Percentiles rank a stretch among this genome's conserved stretches.
Evolutionary conservation across 2,329 filamentous ascomycete genomes (phyloP).

Genomic region (Beauveria bassiana): DNA sequence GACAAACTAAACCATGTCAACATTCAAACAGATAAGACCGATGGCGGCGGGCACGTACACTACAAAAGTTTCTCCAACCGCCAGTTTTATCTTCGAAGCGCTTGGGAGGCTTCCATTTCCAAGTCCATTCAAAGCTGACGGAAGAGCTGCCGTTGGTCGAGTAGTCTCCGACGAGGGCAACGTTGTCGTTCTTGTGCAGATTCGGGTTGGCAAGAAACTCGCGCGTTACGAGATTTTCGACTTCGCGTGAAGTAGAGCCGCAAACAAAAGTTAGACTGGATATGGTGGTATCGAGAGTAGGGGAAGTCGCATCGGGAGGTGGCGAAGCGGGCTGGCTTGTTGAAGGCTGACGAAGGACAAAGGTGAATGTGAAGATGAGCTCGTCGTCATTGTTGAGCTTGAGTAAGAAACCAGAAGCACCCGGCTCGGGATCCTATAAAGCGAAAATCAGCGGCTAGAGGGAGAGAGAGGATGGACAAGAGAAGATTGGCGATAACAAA

Average conservation of each 20-base stretch:
- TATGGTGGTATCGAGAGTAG: conserved; percentile 63
- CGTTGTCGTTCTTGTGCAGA: conserved; percentile 92
- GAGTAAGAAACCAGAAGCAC: conserved; percentile 67
- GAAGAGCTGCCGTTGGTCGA: conserved; percentile 74
- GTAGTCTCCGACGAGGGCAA: conserved; percentile 90
- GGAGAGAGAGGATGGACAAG: conserved; percentile 13
- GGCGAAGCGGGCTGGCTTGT: conserved; percentile 41
- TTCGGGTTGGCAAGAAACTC: conserved; percentile 98
- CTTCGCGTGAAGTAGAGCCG: conserved; percentile 74
- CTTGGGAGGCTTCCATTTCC: conserved; percentile 95
- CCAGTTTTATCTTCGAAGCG: conserved; percentile 70
- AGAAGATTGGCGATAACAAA: conserved; percentile 32
- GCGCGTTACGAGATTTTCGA: conserved; percentile 87
- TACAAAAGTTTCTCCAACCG: conserved; percentile 94
- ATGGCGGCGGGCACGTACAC: conserved; percentile 42
- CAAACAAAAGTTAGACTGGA: conserved; percentile 89
- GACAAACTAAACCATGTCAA: conserved; percentile 59
- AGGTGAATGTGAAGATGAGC: conserved; percentile 86
- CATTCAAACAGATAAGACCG: background rate
- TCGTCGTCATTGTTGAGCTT: conserved; percentile 89
- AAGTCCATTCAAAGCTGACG: conserved; percentile 87
- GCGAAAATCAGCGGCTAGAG: background rate
- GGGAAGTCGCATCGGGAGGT: conserved; percentile 53
- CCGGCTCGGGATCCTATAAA: conserved; percentile 66
- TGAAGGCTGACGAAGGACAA: conserved; percentile 59